These are phyloP conservation scores for Pilaira anomala DNA, from an alignment of 192 early-diverging fungal species.

Conservation along the genomic window DNA sequence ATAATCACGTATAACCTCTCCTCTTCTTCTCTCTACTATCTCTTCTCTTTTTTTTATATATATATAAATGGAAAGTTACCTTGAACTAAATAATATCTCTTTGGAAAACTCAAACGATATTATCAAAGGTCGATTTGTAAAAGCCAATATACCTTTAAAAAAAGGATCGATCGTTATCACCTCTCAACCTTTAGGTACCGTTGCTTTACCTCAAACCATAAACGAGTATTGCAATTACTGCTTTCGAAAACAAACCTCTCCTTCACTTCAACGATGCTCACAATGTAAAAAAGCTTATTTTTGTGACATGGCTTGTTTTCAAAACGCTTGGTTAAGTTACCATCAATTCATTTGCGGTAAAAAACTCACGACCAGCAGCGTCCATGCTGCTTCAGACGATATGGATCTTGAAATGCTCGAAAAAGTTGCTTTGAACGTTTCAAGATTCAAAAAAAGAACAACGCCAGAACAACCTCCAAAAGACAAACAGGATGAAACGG, in stretches of 20 bases:
- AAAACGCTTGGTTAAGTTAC: conserved; percentile 37
- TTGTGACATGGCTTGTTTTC: conserved; percentile 29
- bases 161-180: conserved; percentile 37
- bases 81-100: conserved; percentile 10
- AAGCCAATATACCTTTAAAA: conserved; percentile 27
- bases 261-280: conserved; percentile 29
- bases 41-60: background rate
- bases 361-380: conserved; percentile 1
- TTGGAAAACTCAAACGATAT: conserved; percentile 3
- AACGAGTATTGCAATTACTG: conserved; percentile 33
- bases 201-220: conserved; percentile 15
- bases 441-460: conserved; percentile 19
- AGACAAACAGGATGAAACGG: conserved; percentile 12
- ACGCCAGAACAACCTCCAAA: background rate
- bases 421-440: conserved; percentile 39
- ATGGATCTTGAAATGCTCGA: conserved; percentile 45
- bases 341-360: conserved; percentile 37
- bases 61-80: conserved; percentile 4
- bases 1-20: too few relatives aligned
- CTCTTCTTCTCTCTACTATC: background rate
- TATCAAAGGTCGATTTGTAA: conserved; percentile 20
- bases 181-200: conserved; percentile 35
- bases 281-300: conserved; percentile 32
- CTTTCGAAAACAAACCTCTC: conserved; percentile 17
- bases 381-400: background rate